Base-by-base conservation (phyloP, 2,329 filamentous ascomycete species). In the Aureobasidium mangrovei region DNA sequence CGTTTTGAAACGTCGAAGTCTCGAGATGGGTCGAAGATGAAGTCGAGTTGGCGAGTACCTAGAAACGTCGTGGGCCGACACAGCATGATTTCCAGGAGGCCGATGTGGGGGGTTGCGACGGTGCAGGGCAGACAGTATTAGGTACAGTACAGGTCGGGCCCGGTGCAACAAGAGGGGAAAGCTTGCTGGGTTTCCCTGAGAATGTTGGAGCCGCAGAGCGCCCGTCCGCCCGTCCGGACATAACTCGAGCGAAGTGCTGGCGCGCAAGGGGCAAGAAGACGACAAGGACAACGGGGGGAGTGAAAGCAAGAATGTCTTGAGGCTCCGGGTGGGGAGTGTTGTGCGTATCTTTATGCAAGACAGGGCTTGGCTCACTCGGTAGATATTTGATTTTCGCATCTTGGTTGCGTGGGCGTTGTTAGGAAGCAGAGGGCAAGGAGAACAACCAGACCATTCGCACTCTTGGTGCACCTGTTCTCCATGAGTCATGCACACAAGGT, bases 311-410 rank as follows among this genome's bases (percentile, higher is more conserved):
- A 39, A 40, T 40, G 46, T 12, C n/a, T 39, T 18, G 46, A 49
- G 46, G 46, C 35, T 49, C 36, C 26, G 46, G 31, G 46, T 28
- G 46, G 45, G 46, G 46, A 40, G 46, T 7, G 27, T 49, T 7
- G 35, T 39, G 24, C 18, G 18, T 18, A 18, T 18, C 18, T 18
- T 18, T 18, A 18, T 18, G 18, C 18, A 18, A 18, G 18, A 18
- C 18, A 18, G 18, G 18, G 18, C 31, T 36, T 10, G 27, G 35
- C 44, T 31, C 36, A 39, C 6, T 5, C 10, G 46, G 7, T n/a
- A 40, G 40, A 24, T 4, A 49, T 40, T 49, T 49, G 46, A n/a
- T 28, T 40, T 49, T 39, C 2, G 7, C 26, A 27, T 18, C 18
- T 18, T 18, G 35, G 6, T 31, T 8, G 46, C 45, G 45, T 47